These are phyloP conservation scores for Batrachochytrium dendrobatidis DNA, from an alignment of 371 early-diverging fungal genomes.

Conservation along the genomic window DNA sequence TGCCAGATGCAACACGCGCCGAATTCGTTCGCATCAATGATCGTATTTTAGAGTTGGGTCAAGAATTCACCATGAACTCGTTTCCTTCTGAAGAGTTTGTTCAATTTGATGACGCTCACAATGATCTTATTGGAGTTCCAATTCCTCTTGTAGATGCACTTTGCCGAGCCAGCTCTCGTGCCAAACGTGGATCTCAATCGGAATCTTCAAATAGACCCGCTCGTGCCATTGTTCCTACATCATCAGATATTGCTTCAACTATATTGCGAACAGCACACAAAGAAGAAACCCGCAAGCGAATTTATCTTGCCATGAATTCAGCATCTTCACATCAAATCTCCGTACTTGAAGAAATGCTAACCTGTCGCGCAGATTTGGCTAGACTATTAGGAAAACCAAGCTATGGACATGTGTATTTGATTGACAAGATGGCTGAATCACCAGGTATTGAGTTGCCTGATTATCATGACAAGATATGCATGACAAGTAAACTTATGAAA, in stretches of 20 bases:
- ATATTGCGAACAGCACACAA: slow-evolving; percentile 56
- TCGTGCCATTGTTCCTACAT: slow-evolving; percentile 23
- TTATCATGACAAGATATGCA: too few relatives aligned
- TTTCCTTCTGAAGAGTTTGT: slow-evolving; percentile 13
- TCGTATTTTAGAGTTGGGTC: slow-evolving; percentile 67
- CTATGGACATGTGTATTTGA: slow-evolving; percentile 74
- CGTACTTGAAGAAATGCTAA: slow-evolving; percentile 66
- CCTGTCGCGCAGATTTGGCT: slow-evolving; percentile 67
- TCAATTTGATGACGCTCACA: slow-evolving; percentile 17
- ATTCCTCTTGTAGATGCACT: slow-evolving; percentile 8
- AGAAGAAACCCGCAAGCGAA: slow-evolving; percentile 55
- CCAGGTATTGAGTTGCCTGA: slow-evolving; percentile 52
- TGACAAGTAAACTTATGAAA: slow-evolving; percentile 7
- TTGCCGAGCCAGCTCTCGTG: neutral
- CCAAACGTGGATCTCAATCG: neutral
- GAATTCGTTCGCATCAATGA: slow-evolving; percentile 77
- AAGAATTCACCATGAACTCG: slow-evolving; percentile 52
- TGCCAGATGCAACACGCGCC: slow-evolving; percentile 56
- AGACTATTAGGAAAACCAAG: slow-evolving; percentile 65
- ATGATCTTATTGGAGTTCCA: slow-evolving; percentile 26
- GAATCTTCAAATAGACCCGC: neutral
- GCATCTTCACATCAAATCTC: slow-evolving; percentile 54
- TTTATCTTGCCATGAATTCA: slow-evolving; percentile 70
- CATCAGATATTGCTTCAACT: slow-evolving; percentile 42
- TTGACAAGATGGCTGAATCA: slow-evolving; percentile 87